These are phyloP conservation scores for Cryptosporidium ryanae DNA, from an alignment of 169 alveolate species.

Conservation along the genomic window DNA sequence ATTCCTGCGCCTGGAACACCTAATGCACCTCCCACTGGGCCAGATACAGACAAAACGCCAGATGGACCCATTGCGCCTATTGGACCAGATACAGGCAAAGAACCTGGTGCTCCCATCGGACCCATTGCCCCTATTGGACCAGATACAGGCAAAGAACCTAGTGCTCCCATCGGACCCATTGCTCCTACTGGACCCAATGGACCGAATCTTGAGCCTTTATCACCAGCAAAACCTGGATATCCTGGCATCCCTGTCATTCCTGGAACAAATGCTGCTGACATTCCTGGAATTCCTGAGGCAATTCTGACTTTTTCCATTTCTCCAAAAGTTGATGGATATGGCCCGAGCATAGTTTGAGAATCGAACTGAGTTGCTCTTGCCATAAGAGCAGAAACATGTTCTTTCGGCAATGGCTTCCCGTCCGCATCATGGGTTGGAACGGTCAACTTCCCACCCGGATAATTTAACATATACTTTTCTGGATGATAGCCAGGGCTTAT, in stretches of 20 bases:
- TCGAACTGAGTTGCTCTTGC: slow-evolving; percentile 73
- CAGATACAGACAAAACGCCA: slow-evolving; percentile 19
- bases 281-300: slow-evolving; percentile 47
- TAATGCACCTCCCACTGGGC: not conserved
- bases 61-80: slow-evolving; percentile 31
- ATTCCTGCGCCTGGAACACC: slow-evolving; percentile 16
- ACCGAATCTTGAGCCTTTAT: slow-evolving; percentile 11
- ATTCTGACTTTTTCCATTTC: slow-evolving; percentile 36
- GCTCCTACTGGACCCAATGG: slow-evolving; percentile 15
- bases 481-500: slow-evolving; percentile 51
- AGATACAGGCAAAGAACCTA: not conserved
- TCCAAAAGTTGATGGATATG: slow-evolving; percentile 52
- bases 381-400: slow-evolving; percentile 49
- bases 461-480: slow-evolving; percentile 69
- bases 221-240: slow-evolving; percentile 4
- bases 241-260: slow-evolving; percentile 13
- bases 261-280: not conserved
- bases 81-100: slow-evolving; percentile 7
- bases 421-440: slow-evolving; percentile 71
- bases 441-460: slow-evolving; percentile 69
- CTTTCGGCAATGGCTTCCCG: slow-evolving; percentile 72
- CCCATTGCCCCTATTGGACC: slow-evolving; percentile 70
- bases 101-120: slow-evolving; percentile 31
- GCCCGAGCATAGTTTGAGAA: slow-evolving; percentile 73
- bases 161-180: slow-evolving; percentile 32